Percentiles rank a stretch among this genome's conserved stretches.
These are phyloP conservation scores for Pleurotus tuber-regium DNA, from an alignment of 768 basidiomycete genomes.

Conservation along the genomic window DNA sequence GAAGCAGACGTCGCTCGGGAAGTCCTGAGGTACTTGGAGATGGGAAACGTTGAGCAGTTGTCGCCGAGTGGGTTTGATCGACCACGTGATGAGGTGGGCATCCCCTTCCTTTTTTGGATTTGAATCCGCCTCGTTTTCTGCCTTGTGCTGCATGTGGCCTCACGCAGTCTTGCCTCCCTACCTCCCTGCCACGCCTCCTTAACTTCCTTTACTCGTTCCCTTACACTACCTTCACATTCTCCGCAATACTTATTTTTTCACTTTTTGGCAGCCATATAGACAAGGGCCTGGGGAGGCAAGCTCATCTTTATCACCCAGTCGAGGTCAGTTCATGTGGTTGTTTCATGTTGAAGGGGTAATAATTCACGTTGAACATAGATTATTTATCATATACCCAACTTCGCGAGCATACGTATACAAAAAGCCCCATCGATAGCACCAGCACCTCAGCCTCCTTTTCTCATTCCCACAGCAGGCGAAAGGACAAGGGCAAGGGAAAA, in stretches of 20 bases:
- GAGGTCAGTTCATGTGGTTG: slow-evolving; percentile 5
- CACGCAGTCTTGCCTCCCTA: not conserved
- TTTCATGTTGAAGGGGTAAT: slow-evolving; percentile 20
- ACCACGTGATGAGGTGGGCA: not conserved
- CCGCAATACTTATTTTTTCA: slow-evolving; percentile 4
- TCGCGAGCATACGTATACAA: slow-evolving; percentile 14
- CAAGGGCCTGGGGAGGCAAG: not conserved
- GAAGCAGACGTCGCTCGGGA: slow-evolving; percentile 57
- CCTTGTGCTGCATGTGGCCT: not conserved
- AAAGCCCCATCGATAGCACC: slow-evolving; percentile 11
- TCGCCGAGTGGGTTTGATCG: not conserved
- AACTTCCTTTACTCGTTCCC: slow-evolving; percentile 1
- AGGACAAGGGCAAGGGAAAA: slow-evolving; percentile 18
- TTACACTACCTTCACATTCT: not conserved
- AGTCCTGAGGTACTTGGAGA: slow-evolving; percentile 34
- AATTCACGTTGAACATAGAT: slow-evolving; percentile 22
- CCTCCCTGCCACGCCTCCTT: slow-evolving; percentile 6
- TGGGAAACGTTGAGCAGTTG: not conserved
- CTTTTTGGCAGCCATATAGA: slow-evolving; percentile 7
- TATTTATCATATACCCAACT: slow-evolving; percentile 29
- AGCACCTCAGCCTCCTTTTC: slow-evolving; percentile 1
- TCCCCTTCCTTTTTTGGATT: not conserved
- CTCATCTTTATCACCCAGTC: not conserved
- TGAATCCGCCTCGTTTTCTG: not conserved
- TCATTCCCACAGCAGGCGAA: slow-evolving; percentile 15